Evolutionary conservation across 2,329 filamentous ascomycete genomes (phyloP), one percentile per base, ranked within the genome.

Genomic region (Phialocephala sp.): DNA sequence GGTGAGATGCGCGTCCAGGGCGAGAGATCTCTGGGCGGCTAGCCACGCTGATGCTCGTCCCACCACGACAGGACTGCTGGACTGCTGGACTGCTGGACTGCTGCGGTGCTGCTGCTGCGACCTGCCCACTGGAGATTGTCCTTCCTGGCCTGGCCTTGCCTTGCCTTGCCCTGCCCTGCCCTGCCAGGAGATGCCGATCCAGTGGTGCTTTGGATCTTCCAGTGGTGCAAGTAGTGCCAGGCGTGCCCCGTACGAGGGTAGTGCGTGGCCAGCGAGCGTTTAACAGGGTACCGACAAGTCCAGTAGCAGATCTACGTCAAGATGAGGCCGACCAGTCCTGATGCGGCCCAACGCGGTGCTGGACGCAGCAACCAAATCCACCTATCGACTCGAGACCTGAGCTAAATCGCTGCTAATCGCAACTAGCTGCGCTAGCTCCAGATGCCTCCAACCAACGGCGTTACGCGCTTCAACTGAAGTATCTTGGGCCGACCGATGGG

Each of bases 241-340:
- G 27, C 27, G 27, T 32, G 27, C 27, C 27, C 27, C 27, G 27
- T n/a, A n/a, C n/a, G n/a, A n/a, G n/a, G n/a, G n/a, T 32, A 62
- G 61, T 64, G 56, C 52, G 58, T 54, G 14, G 24, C 50, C 27
- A 54, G 50, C 50, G 50, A 32, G 22, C 5, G 50, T 27, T 61
- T 64, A 60, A 64, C 60, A 68, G 54, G 62, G 66, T 36, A 50
- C 35, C 50, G 22, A 54, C 59, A 18, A 60, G 61, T 61, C 64
- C 24, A 24, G 61, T 39, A 37, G 54, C 18, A 62, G 67, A 68
- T 68, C 67, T 63, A 65, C 67, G 64, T 68, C 67, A 68, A 65
- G 58, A 60, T 58, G 50, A 36, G 39, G 35, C 41, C 56, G 50
- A 43, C 64, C 66, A 64, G 57, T 45, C 61, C 64, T 43, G 45